Percentiles rank a stretch among this genome's conserved stretches.
Conservation (phyloP, 2,329 filamentous ascomycete genomes). For the Fusarium keratoplasticum region DNA sequence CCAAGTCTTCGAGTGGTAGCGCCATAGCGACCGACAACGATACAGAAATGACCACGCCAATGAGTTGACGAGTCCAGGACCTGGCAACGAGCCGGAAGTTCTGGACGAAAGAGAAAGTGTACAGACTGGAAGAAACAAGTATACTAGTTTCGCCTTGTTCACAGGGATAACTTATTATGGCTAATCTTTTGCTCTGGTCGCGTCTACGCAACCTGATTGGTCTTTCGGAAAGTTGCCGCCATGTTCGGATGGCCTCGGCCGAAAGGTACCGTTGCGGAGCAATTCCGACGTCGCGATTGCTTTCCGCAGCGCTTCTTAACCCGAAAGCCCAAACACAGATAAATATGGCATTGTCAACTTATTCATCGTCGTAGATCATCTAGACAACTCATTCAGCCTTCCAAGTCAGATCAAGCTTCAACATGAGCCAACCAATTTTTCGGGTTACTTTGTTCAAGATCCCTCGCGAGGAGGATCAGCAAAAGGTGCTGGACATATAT, state of each 20-base stretch:
- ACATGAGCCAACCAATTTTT: neutral
- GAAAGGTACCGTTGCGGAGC: neutral
- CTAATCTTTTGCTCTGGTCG: too few species aligned
- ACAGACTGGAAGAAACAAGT: too few species aligned
- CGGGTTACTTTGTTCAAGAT: neutral
- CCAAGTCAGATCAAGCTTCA: neutral
- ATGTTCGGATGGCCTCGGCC: neutral
- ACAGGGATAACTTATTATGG: too few species aligned
- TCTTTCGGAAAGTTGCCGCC: neutral
- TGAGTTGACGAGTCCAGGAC: too few species aligned
- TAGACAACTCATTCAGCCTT: fast-evolving
- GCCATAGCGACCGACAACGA: too few species aligned
- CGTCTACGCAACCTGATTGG: neutral
- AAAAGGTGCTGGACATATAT: neutral
- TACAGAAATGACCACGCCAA: too few species aligned
- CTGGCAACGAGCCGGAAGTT: too few species aligned
- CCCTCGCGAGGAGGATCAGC: neutral
- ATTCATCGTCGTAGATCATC: too few species aligned
- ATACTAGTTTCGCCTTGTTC: too few species aligned
- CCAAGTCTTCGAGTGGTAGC: too few species aligned
- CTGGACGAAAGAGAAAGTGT: too few species aligned
- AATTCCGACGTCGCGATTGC: neutral
- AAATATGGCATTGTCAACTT: neutral
- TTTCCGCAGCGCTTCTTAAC: neutral
- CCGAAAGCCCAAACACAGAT: neutral